These are phyloP conservation scores for Coccomyxa subellipsoidea DNA, from an alignment of 163 green algal genomes.

Conservation along the genomic window DNA sequence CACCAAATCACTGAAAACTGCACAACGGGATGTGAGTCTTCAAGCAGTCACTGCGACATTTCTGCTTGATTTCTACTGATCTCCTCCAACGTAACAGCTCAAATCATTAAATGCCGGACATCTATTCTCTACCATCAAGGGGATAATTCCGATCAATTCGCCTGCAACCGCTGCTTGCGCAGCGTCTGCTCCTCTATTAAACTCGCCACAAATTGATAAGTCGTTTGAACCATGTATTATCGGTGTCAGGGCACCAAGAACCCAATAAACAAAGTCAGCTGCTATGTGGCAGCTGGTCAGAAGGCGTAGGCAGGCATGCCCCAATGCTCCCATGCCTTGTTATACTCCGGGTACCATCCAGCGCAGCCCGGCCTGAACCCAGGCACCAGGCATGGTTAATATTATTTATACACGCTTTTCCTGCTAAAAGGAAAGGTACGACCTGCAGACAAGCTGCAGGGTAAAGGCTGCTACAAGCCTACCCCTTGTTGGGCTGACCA, in stretches of 20 bases:
- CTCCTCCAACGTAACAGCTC: background rate
- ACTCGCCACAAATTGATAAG: background rate
- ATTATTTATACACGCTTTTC: too few relatives aligned
- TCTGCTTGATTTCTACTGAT: background rate
- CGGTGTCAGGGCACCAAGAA: too few relatives aligned
- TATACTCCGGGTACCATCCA: background rate
- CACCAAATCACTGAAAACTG: background rate
- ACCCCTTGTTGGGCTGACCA: too few relatives aligned
- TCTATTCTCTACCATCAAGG: too few relatives aligned
- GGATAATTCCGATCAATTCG: too few relatives aligned
- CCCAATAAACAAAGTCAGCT: too few relatives aligned
- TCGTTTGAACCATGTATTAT: background rate
- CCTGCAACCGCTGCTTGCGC: background rate
- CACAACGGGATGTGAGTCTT: background rate
- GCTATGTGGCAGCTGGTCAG: background rate
- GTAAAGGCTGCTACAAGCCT: too few relatives aligned
- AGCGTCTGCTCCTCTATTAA: background rate
- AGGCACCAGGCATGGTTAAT: too few relatives aligned
- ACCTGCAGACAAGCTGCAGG: too few relatives aligned
- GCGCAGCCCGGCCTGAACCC: conserved; percentile 1
- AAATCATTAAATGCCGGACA: background rate
- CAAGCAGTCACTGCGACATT: background rate
- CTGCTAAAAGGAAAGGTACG: too few relatives aligned
- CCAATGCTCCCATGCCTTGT: conserved; percentile 8
- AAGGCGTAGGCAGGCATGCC: conserved; percentile 3